Evolutionary conservation across 108 stramenopile genomes (phyloP).

Genomic region (Cylindrotheca fusiformis): DNA sequence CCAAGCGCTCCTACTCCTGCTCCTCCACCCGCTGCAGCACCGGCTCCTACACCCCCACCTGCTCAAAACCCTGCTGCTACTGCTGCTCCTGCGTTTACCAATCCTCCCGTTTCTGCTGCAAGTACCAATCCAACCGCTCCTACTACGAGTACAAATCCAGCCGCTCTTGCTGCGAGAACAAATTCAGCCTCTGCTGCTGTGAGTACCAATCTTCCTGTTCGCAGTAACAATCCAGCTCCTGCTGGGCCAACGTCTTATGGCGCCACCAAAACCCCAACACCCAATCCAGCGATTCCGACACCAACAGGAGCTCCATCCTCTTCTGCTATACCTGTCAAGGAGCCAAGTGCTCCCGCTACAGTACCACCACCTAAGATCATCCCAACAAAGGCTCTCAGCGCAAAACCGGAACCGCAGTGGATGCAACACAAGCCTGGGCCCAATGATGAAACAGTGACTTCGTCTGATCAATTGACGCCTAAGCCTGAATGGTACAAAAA

Average conservation of each 20-base stretch:
- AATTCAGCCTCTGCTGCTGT: too few species aligned
- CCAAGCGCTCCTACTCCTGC: constrained; percentile 1
- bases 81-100: background rate
- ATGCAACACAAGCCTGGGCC: constrained; percentile 47
- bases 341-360: background rate
- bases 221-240: background rate
- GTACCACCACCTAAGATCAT: constrained; percentile 12
- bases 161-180: too few species aligned
- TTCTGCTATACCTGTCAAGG: constrained; percentile 4
- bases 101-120: constrained; percentile 8
- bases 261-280: constrained; percentile 9
- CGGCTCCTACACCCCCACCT: background rate
- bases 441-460: constrained; percentile 50
- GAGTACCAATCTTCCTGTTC: too few species aligned
- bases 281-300: constrained; percentile 7
- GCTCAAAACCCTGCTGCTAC: too few species aligned
- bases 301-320: constrained; percentile 12
- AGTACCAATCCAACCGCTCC: background rate
- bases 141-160: background rate
- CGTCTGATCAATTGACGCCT: constrained; percentile 26
- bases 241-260: constrained; percentile 1
- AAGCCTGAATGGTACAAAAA: constrained; percentile 75
- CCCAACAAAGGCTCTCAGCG: constrained; percentile 29
- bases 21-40: background rate
- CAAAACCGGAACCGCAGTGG: constrained; percentile 46